Evolutionary conservation across 352 stramenopile genomes (phyloP).

Genomic region (Pythium vanterpoolii): DNA sequence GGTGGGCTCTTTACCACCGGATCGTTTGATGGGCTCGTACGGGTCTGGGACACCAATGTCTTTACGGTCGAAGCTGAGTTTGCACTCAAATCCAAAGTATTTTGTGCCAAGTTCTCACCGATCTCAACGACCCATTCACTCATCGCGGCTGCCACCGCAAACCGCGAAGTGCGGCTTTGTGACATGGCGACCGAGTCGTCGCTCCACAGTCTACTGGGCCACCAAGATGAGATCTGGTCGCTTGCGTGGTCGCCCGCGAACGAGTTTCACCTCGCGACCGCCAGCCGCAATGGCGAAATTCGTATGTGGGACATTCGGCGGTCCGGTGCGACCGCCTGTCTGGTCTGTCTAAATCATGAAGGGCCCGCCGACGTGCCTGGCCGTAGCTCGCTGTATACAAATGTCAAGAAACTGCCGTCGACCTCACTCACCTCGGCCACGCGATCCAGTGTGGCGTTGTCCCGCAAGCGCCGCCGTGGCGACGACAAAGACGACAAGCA

Average conservation of each 20-base stretch:
- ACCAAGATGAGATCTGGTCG: conserved; percentile 74
- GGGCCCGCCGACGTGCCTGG: conserved; percentile 42
- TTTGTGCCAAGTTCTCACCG: conserved; percentile 61
- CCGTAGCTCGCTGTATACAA: conserved; percentile 51
- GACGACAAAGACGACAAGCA: conserved; percentile 11
- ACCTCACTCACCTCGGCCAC: conserved; percentile 30
- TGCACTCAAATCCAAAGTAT: conserved; percentile 57
- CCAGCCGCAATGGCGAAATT: conserved; percentile 57
- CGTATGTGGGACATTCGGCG: conserved; percentile 87
- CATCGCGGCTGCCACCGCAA: conserved; percentile 60
- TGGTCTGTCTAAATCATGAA: conserved; percentile 79
- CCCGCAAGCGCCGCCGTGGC: conserved; percentile 16
- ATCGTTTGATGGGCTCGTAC: conserved; percentile 62
- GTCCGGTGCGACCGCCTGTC: conserved; percentile 76
- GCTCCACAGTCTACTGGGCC: conserved; percentile 69
- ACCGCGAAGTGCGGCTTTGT: conserved; percentile 67
- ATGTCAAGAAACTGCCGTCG: conserved; percentile 34
- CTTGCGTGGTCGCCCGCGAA: conserved; percentile 68
- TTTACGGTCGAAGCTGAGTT: conserved; percentile 68
- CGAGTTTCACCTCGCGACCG: conserved; percentile 72
- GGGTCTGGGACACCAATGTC: conserved; percentile 75
- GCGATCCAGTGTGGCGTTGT: neutral
- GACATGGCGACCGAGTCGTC: conserved; percentile 64
- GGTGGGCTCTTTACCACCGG: conserved; percentile 75
- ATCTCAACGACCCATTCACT: conserved; percentile 53